phyloP scores from a whole-genome alignment of 2,329 filamentous ascomycete genomes.

The Pezizomycotina sp. region DNA sequence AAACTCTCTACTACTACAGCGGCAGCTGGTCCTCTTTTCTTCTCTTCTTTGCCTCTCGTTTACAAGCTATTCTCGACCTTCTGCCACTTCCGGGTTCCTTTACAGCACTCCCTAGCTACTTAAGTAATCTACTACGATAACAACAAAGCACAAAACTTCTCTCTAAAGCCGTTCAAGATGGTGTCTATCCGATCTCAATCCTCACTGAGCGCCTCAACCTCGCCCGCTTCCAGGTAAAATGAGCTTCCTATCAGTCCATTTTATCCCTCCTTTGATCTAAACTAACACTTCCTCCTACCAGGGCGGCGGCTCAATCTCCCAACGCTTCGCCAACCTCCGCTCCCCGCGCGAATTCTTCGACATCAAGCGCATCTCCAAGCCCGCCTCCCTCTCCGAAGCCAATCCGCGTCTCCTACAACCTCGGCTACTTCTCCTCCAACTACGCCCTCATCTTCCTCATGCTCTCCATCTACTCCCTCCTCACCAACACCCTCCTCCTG shows the following conservation, averaged over 20 bases:
- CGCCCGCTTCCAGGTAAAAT: constrained; percentile 48
- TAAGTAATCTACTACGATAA: no score
- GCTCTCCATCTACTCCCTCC: constrained; percentile 85
- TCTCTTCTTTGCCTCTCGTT: no score
- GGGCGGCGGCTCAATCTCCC: constrained; percentile 58
- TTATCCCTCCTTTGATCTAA: not conserved
- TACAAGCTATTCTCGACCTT: no score
- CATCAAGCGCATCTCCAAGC: constrained; percentile 88
- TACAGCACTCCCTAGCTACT: no score
- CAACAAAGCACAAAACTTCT: no score
- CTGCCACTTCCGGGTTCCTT: no score
- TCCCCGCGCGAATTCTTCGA: constrained; percentile 90
- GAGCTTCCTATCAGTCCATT: not conserved
- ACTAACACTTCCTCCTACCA: constrained; percentile 31
- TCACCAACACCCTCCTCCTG: constrained; percentile 71
- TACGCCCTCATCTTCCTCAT: constrained; percentile 88
- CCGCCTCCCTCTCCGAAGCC: constrained; percentile 72
- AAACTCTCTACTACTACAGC: no score
- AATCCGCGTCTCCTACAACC: constrained; percentile 89
- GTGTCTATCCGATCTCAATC: constrained; percentile 72
- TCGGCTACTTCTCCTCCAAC: constrained; percentile 95
- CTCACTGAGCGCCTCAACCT: constrained; percentile 83
- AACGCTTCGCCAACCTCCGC: constrained; percentile 80
- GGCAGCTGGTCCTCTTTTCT: no score
- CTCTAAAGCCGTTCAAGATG: no score